Conservation (phyloP, 192 early-diverging fungal species). For the Gamsiella multidivaricata region DNA sequence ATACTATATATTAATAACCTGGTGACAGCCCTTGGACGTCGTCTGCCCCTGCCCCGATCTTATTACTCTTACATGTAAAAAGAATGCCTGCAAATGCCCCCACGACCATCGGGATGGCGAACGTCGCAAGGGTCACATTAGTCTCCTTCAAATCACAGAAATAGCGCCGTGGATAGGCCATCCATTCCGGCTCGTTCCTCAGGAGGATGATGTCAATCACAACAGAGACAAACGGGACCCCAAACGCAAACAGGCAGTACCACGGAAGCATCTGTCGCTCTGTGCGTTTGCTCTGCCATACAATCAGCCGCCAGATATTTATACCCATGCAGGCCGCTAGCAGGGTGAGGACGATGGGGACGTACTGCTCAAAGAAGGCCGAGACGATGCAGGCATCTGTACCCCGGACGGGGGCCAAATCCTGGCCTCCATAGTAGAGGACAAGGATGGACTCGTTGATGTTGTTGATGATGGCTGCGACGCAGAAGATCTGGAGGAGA, state of each 20-base stretch:
- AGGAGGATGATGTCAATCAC: conserved; percentile 25
- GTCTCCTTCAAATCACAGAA: conserved; percentile 28
- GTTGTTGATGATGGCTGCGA: conserved; percentile 33
- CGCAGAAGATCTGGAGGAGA: conserved; percentile 30
- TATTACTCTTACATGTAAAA: conserved; percentile 7
- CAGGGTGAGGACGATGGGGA: conserved; percentile 3
- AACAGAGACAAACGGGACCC: conserved; percentile 9
- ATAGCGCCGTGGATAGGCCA: conserved; percentile 22
- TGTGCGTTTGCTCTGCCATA: background rate
- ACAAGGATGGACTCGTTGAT: conserved; percentile 43
- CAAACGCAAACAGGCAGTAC: conserved; percentile 33
- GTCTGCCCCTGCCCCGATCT: too few species aligned
- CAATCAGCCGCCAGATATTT: conserved; percentile 40
- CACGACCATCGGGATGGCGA: conserved; percentile 23
- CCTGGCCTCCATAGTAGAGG: background rate
- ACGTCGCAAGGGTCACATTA: conserved; percentile 13
- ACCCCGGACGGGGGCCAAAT: background rate
- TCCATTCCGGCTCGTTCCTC: conserved; percentile 7
- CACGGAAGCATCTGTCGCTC: conserved; percentile 34
- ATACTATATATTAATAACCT: background rate
- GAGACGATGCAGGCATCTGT: conserved; percentile 13
- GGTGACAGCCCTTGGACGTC: too few species aligned
- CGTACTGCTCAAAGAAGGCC: conserved; percentile 29
- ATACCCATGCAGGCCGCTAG: conserved; percentile 33
- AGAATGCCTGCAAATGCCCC: conserved; percentile 13